These are phyloP conservation scores for Penicillium maclennaniae DNA, from an alignment of 495 filamentous ascomycete genomes.

Conservation along the genomic window DNA sequence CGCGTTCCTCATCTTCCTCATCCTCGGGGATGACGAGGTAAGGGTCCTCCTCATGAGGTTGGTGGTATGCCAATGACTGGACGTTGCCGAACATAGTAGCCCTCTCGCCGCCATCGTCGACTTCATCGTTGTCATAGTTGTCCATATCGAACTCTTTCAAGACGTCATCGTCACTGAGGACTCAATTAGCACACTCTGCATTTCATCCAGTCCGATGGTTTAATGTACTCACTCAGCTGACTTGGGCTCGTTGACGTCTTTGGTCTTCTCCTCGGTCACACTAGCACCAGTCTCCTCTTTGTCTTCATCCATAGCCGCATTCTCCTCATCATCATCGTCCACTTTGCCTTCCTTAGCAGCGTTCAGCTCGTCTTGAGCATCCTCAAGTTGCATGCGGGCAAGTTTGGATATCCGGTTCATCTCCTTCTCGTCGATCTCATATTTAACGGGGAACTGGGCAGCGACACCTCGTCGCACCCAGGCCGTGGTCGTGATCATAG, in stretches of 20 bases:
- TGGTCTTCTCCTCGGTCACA: constrained; percentile 22
- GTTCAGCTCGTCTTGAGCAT: constrained; percentile 80
- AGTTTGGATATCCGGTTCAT: constrained; percentile 85
- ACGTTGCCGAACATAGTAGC: constrained; percentile 95
- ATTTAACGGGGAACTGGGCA: constrained; percentile 84
- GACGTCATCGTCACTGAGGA: constrained; percentile 69
- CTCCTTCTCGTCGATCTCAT: constrained; percentile 89
- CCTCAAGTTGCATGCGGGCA: constrained; percentile 86
- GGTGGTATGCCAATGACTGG: constrained; percentile 87
- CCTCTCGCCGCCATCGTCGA: constrained; percentile 60
- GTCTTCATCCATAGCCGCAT: constrained; percentile 28
- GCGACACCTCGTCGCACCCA: constrained; percentile 96
- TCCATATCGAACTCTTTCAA: constrained; percentile 94
- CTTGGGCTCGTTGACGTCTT: constrained; percentile 15
- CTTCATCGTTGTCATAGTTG: constrained; percentile 82
- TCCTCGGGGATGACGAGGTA: constrained; percentile 81
- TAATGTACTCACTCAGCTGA: constrained; percentile 19
- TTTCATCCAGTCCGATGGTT: neutral
- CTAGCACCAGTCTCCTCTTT: constrained; percentile 22
- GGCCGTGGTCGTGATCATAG: constrained; percentile 87
- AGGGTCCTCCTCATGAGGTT: constrained; percentile 87
- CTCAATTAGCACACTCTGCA: constrained; percentile 18
- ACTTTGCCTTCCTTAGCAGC: constrained; percentile 50
- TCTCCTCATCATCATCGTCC: constrained; percentile 26
- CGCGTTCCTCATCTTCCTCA: constrained; percentile 82